Evolutionary conservation across 106 monocot genomes (phyloP).

Genomic region (Triglochin maritima): DNA sequence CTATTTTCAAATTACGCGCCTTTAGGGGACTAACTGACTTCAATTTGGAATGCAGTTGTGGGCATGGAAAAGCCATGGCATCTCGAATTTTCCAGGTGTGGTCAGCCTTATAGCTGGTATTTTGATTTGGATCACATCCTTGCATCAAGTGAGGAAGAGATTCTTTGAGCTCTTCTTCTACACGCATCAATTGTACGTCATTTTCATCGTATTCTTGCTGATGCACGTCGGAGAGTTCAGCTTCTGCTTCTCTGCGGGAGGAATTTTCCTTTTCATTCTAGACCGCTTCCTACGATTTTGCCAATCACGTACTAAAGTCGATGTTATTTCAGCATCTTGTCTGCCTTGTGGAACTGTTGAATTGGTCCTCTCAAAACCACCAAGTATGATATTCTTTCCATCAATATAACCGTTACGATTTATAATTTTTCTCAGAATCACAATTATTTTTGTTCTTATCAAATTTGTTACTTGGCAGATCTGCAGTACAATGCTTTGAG

Average conservation of each 20-base stretch:
- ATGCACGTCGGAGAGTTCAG: conserved; percentile 82
- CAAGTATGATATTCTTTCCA: conserved; percentile 33
- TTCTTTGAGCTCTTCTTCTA: conserved; percentile 80
- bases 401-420: too few relatives aligned
- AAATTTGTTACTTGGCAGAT: neutral
- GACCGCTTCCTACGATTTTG: conserved; percentile 84
- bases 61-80: conserved; percentile 53
- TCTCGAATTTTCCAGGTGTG: conserved; percentile 75
- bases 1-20: too few relatives aligned
- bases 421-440: neutral
- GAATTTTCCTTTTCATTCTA: conserved; percentile 67
- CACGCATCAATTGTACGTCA: conserved; percentile 85
- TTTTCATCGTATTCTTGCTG: conserved; percentile 74
- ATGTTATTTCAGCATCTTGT: conserved; percentile 60
- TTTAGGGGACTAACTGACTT: too few relatives aligned
- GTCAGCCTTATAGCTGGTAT: conserved; percentile 71
- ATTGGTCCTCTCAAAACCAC: conserved; percentile 66
- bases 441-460: neutral
- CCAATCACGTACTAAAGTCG: conserved; percentile 58
- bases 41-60: conserved; percentile 28
- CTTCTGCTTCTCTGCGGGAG: conserved; percentile 56
- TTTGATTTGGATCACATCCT: conserved; percentile 85
- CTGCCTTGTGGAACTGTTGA: conserved; percentile 87
- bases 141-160: conserved; percentile 47
- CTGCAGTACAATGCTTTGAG: conserved; percentile 39